Conservation (phyloP, 106 monocot species). For the Dendrobium officinale region DNA sequence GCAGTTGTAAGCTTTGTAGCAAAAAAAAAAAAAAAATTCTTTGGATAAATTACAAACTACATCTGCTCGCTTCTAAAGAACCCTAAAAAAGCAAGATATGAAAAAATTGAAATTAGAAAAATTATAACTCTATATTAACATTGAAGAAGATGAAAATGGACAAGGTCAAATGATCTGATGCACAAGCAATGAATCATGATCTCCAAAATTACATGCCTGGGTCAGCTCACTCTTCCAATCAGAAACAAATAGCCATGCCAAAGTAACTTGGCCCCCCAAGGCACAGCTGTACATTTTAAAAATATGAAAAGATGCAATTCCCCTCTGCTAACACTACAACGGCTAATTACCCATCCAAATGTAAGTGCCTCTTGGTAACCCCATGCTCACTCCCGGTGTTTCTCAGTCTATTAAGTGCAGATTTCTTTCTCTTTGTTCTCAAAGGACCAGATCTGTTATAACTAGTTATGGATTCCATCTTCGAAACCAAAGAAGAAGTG, state of each 20-base stretch:
- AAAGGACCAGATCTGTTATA: slow-evolving; percentile 71
- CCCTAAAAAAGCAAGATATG: background rate
- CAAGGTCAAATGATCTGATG: slow-evolving; percentile 4
- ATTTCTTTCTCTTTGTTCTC: slow-evolving; percentile 33
- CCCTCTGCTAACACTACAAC: background rate
- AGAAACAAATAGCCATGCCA: background rate
- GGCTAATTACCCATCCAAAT: background rate
- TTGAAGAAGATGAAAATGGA: background rate
- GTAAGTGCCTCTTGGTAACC: slow-evolving; percentile 22
- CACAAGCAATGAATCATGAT: slow-evolving; percentile 8
- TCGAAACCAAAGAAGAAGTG: slow-evolving; percentile 22
- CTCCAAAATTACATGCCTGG: background rate
- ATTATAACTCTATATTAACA: background rate
- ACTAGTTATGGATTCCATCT: slow-evolving; percentile 15
- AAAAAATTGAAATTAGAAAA: background rate
- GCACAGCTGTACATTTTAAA: slow-evolving; percentile 7
- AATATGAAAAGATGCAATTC: background rate
- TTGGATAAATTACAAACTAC: too few relatives aligned
- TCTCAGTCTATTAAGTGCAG: slow-evolving; percentile 41
- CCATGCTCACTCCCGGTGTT: slow-evolving; percentile 81
- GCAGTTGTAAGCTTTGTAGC: too few relatives aligned
- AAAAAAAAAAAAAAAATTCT: too few relatives aligned
- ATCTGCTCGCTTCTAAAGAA: too few relatives aligned
- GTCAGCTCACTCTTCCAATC: background rate
- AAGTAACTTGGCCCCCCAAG: background rate